Evolutionary conservation across 352 stramenopile genomes (phyloP), one percentile per base, ranked within the genome.

Genomic region (Phytopythium ostracodes): DNA sequence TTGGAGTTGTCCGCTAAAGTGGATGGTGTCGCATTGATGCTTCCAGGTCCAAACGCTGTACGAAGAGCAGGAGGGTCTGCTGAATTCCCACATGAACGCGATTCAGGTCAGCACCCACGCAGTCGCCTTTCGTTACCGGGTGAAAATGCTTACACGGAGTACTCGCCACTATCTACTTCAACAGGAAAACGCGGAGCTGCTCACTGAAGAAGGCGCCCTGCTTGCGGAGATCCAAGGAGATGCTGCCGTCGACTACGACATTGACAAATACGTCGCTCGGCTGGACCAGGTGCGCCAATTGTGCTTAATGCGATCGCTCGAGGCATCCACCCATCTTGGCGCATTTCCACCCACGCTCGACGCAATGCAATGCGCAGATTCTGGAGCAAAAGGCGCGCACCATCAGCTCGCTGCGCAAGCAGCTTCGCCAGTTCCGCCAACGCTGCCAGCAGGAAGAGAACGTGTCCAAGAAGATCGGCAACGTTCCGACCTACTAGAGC

Each of bases 11-110:
- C 29, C 40, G 17, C 27, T 43, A 46, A 50, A 44, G 24, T 33
- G 22, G 12, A 46, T 52, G 17, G 2, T 33, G n/a, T 1, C 10
- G 24, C 7, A 6, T 4, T 8, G 24, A 20, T 14, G 3, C 29
- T 8, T 18, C 17, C 60, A 89, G 67, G 89, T 98, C 2, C 84
- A 98, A 66, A 89, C 80, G 22, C 65, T 99, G 12, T 98, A 98
- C 60, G 96, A 98, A 73, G 88, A 99, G 60, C 96, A 99, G 81
- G 97, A 99, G 66, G 78, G 85, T 11, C 70, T 99, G 36, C 72
- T 99, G 46, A 98, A 98, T 58, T 72, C 92, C 20, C 97, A 99
- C 78, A 99, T 99, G 96, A 95, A 78, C 46, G 89, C 92, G 35
- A 98, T 98, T 63, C 91, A 97, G 81, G 90, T 96, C 65, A 38